These are phyloP conservation scores for Penicillium ucsense DNA, from an alignment of 495 filamentous ascomycete species.

Conservation along the genomic window DNA sequence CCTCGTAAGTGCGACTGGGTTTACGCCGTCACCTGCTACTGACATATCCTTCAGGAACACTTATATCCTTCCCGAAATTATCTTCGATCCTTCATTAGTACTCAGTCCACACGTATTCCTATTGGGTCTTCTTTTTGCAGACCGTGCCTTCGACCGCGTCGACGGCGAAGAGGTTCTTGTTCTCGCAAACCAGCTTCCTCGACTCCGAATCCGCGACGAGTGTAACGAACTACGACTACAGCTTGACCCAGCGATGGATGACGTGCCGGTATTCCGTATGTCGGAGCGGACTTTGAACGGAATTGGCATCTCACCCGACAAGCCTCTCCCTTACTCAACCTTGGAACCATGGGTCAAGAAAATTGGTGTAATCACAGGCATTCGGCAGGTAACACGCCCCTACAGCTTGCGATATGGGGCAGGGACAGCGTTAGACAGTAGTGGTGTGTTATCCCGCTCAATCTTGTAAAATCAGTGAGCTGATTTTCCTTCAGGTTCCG, in stretches of 20 bases:
- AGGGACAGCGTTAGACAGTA: constrained; percentile 28
- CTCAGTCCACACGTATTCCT: constrained; percentile 21
- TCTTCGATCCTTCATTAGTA: constrained; percentile 21
- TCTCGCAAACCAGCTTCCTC: too few species aligned
- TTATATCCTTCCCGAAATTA: constrained; percentile 22
- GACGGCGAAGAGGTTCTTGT: constrained; percentile 14
- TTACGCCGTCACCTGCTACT: constrained; percentile 2
- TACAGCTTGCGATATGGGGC: constrained; percentile 27
- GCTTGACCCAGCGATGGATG: constrained; percentile 18
- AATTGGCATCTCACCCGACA: constrained; percentile 19
- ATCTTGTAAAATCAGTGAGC: background rate
- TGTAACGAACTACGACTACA: too few species aligned
- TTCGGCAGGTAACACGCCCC: constrained; percentile 17
- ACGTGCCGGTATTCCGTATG: constrained; percentile 14
- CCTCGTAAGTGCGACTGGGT: constrained; percentile 10
- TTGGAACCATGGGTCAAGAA: constrained; percentile 18
- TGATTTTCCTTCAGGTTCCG: constrained; percentile 11
- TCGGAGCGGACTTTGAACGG: constrained; percentile 5
- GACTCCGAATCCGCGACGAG: too few species aligned
- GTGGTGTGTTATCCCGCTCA: background rate
- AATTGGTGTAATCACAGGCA: constrained; percentile 19
- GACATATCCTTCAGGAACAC: constrained; percentile 17
- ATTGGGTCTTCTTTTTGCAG: constrained; percentile 23
- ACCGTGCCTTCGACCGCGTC: constrained; percentile 20
- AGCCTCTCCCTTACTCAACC: too few species aligned